Evolutionary conservation across 108 stramenopile genomes (phyloP), one percentile per base, ranked within the genome.

Genomic region (Epipyxis sp.): DNA sequence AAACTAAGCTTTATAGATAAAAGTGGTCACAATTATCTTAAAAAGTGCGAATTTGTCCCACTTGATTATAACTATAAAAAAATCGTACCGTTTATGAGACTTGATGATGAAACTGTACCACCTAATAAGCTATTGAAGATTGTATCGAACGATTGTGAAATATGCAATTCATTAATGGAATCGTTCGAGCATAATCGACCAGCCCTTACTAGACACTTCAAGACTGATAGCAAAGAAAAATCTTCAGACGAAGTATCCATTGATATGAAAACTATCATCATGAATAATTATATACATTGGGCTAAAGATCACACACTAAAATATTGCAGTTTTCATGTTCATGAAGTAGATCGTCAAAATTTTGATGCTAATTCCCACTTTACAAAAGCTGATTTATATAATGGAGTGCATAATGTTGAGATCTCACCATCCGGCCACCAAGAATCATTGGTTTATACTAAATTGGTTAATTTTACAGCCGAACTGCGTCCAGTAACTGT

Each of bases 401-500:
- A 25, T 25, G 54, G 20, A 25, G 54, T 25, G 54, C 20, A 25
- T 16, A 16, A 57, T 25, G 20, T 20, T 25, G 54, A 25, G 54
- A n/a, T n/a, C 54, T 16, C 20, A 25, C 54, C 20, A 25, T 25
- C 20, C 54, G 54, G 54, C 54, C 20, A 25, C 25, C 54, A 44
- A 34, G 78, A 46, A 37, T 58, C 40, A 69, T 80, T 61, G 59
- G 6, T 0, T 59, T 82, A 0, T 13, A 76, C 59, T 20, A 57
- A 6, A 67, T 57, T 13, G 44, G 65, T 32, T 1, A 42, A 29
- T 43, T 41, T 54, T 54, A 78, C 3, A 59, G 76, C 77, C n/a
- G 87, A 89, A 77, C 46, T 86, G 44, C 50, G 82, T 1, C 59
- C 69, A 25, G 83, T 83, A 1, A 79, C 77, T 29, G 86, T 86